Base-by-base conservation (phyloP, 345 rosid species). In the Lumnitzera racemosa region DNA sequence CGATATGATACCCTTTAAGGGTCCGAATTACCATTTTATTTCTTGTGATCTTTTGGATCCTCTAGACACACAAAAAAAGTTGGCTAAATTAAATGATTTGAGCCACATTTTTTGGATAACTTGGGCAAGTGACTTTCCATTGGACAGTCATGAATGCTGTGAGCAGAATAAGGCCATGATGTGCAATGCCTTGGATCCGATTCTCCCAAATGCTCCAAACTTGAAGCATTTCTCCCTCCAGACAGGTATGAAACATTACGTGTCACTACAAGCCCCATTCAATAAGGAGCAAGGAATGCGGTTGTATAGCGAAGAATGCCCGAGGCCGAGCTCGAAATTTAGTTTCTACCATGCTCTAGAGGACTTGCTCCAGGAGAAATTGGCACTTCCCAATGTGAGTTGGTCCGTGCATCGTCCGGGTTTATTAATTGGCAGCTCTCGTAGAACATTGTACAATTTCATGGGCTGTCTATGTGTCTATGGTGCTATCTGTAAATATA, bases 391-490 rank as follows among this genome's bases (percentile, higher is more conserved):
- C 4, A 72, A 68, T 3, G 83, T 73, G 62, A 75, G 67, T 24
- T 87, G 90, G 88, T 85, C 96, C 36, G 95, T 91, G 59, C 80
- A 87, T 11, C 72, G 98, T 68, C 98, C 96, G 0, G 96, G 98
- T n/a, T 66, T 89, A 70, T 57, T 91, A 8, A 74, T 73, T 66
- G 96, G 98, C n/a, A 70, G 77, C 63, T 91, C 98, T 3, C 29
- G 58, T 7, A 81, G 81, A 67, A 83, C 89, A 36, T 46, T 75
- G 31, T 91, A 81, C 46, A 91, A 91, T 51, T 81, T 87, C 57
- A 73, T 89, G 76, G 96, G 98, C 11, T 72, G 88, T 69, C 70
- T 91, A 62, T 78, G 90, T 53, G 92, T 87, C 23, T 89, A 89
- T 58, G 98, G 83, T 15, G 65, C 87, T 0, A 74, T 87, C 12